phyloP scores from a whole-genome alignment of 345 rosid species.

The Salix purpurea region DNA sequence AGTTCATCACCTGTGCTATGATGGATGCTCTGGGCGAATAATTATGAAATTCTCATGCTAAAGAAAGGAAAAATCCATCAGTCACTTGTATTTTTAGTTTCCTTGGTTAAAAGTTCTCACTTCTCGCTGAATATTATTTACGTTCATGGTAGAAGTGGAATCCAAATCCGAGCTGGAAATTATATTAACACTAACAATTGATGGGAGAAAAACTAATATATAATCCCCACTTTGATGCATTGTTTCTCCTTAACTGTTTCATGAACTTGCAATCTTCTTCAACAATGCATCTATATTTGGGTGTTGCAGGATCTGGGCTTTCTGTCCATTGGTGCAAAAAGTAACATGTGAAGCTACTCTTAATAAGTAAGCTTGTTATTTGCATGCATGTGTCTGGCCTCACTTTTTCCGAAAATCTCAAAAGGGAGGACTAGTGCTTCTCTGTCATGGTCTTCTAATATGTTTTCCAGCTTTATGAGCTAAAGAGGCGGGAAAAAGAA shows the following conservation, averaged over 20 bases:
- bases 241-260: slow-evolving; percentile 20
- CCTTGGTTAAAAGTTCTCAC: background rate
- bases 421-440: slow-evolving; percentile 5
- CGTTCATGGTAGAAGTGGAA: background rate
- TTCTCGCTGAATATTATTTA: background rate
- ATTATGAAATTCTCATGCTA: background rate
- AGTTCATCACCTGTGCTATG: background rate
- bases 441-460: background rate
- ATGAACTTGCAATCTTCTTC: slow-evolving; percentile 38
- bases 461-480: slow-evolving; percentile 5
- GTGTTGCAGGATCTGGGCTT: slow-evolving; percentile 62
- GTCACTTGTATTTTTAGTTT: background rate
- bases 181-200: background rate
- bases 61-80: background rate
- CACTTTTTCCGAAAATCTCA: background rate
- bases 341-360: slow-evolving; percentile 54
- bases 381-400: slow-evolving; percentile 24
- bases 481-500: background rate
- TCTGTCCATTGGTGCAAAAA: slow-evolving; percentile 43
- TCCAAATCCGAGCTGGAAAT: background rate
- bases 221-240: background rate
- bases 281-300: slow-evolving; percentile 62
- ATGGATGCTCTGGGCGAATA: background rate
- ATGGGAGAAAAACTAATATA: background rate
- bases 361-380: slow-evolving; percentile 43